A percentile compares a stretch with the other conserved stretches of the same genome.
phyloP scores from a whole-genome alignment of 805 yeast genomes.

The Metschnikowia kunwiensis region DNA sequence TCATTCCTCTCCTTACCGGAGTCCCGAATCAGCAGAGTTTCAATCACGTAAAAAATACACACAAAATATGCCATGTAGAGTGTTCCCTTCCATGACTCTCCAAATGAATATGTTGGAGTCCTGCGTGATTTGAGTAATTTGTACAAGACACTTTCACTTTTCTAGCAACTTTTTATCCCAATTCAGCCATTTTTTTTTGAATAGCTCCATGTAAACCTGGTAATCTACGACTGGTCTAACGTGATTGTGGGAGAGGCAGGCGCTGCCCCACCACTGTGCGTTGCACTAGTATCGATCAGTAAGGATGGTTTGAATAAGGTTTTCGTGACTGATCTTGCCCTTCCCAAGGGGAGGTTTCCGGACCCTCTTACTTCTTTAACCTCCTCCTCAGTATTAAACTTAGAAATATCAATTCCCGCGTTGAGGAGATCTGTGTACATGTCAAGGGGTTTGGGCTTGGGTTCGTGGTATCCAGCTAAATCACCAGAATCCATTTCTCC shows the following conservation, averaged over 20 bases:
- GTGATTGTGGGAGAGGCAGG: conserved; percentile 36
- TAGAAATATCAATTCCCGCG: conserved; percentile 31
- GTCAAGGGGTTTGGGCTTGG: conserved; percentile 33
- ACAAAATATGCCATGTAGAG: too few relatives aligned
- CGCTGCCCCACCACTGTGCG: conserved; percentile 12
- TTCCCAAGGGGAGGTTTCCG: conserved; percentile 7
- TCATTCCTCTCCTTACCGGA: too few relatives aligned
- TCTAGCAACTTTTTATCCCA: too few relatives aligned
- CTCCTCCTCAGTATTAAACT: conserved; percentile 24
- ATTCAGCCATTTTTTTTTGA: too few relatives aligned
- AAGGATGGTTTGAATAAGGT: conserved; percentile 37
- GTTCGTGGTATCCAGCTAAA: conserved; percentile 28
- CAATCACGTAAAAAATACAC: too few relatives aligned
- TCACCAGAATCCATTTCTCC: background rate
- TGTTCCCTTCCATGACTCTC: too few relatives aligned
- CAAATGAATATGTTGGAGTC: too few relatives aligned
- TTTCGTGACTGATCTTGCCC: conserved; percentile 31
- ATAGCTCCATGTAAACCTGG: too few relatives aligned
- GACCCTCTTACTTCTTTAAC: conserved; percentile 19
- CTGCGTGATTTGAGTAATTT: too few relatives aligned
- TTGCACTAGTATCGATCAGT: conserved; percentile 20
- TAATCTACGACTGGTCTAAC: conserved; percentile 31
- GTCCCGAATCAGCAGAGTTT: too few relatives aligned
- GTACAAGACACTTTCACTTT: too few relatives aligned
- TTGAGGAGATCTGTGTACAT: conserved; percentile 27